Conservation (phyloP, 257 asterid genomes). For the Nicotiana attenuata region DNA sequence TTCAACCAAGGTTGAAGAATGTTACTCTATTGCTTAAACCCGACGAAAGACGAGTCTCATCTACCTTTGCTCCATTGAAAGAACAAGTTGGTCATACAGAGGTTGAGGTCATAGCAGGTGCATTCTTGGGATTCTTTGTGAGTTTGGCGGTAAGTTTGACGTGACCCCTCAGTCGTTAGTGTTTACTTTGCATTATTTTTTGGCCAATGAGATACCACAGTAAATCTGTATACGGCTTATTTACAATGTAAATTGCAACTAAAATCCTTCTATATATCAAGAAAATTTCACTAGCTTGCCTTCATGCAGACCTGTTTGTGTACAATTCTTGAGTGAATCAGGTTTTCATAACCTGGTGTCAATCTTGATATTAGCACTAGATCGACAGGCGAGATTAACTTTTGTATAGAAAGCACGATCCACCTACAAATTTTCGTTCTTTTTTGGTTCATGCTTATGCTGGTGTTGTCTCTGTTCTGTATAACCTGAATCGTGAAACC, state of each 20-base stretch:
- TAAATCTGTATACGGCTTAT: neutral
- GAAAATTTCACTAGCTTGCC: neutral
- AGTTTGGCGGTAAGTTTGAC: conserved; percentile 44
- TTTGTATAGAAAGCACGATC: neutral
- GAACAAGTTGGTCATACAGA: conserved; percentile 91
- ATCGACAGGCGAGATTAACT: neutral
- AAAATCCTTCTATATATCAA: neutral
- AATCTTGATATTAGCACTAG: neutral
- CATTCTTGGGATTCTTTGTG: conserved; percentile 70
- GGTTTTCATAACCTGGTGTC: neutral
- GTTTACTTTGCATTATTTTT: neutral
- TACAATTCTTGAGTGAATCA: neutral
- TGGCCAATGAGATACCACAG: conserved; percentile 2
- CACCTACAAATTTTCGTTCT: neutral
- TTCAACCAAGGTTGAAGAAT: conserved; percentile 18
- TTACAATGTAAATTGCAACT: neutral
- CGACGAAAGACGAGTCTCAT: conserved; percentile 16
- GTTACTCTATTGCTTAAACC: conserved; percentile 41
- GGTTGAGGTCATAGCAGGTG: conserved; percentile 82
- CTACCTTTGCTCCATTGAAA: conserved; percentile 34
- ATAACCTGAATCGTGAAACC: neutral
- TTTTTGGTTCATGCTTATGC: neutral
- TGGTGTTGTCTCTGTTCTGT: neutral
- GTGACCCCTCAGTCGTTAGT: neutral
- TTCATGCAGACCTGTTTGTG: neutral